phyloP scores from a whole-genome alignment of 2,329 filamentous ascomycete species.

The Hortaea sp. region DNA sequence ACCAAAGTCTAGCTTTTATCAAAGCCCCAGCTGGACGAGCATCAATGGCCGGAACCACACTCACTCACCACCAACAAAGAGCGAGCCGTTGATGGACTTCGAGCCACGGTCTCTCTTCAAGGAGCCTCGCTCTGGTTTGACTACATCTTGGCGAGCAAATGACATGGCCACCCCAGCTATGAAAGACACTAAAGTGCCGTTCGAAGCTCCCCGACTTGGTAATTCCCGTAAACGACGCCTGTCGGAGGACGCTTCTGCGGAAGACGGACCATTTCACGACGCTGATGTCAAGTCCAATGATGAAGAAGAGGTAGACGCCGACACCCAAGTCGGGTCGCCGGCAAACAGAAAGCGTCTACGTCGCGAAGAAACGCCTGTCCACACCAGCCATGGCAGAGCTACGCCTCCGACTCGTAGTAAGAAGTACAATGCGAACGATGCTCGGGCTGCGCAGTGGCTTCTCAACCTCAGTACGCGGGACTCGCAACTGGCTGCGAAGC shows the following conservation, averaged over 20 bases:
- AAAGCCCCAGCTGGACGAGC: slow-evolving; percentile 14
- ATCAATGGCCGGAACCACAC: slow-evolving; percentile 13
- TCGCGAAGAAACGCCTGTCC: too few relatives aligned
- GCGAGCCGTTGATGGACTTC: slow-evolving; percentile 3
- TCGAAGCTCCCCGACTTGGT: not conserved
- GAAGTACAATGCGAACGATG: slow-evolving; percentile 10
- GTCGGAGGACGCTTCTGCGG: slow-evolving; percentile 2
- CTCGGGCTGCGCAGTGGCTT: slow-evolving; percentile 16
- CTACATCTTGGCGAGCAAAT: slow-evolving; percentile 10
- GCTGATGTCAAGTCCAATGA: slow-evolving; percentile 7
- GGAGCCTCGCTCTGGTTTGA: slow-evolving; percentile 8
- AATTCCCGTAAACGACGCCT: slow-evolving; percentile 6
- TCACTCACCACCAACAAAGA: slow-evolving; percentile 2
- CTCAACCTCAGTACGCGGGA: slow-evolving; percentile 14
- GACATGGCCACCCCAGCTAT: slow-evolving; percentile 1
- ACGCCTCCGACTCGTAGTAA: not conserved
- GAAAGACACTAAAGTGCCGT: slow-evolving; percentile 1
- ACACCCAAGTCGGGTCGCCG: not conserved
- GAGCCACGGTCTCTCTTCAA: slow-evolving; percentile 10
- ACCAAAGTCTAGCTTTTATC: slow-evolving; percentile 15
- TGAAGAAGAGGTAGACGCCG: slow-evolving; percentile 11
- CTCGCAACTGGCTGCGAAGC: slow-evolving; percentile 8
- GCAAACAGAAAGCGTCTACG: too few relatives aligned
- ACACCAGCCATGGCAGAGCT: too few relatives aligned
- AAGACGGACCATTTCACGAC: not conserved